Percentiles rank a stretch among this genome's conserved stretches.
These are phyloP conservation scores for Cryoendolithus antarcticus DNA, from an alignment of 2,329 filamentous ascomycete genomes.

Conservation along the genomic window DNA sequence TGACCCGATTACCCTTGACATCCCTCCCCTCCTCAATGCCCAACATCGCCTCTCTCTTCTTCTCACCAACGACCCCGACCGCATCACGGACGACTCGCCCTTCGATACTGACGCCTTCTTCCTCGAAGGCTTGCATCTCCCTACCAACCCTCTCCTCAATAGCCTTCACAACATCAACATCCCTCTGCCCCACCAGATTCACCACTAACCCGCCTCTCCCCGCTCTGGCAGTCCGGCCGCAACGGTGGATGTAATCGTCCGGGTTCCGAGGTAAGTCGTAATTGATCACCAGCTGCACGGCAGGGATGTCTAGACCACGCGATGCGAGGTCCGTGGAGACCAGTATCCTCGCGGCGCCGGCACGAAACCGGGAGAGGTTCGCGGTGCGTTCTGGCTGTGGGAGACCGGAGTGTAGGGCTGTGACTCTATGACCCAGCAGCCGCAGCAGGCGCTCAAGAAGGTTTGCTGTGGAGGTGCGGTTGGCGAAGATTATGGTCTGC, in stretches of 20 bases:
- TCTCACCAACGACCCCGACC: conserved; percentile 83
- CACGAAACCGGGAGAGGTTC: conserved; percentile 85
- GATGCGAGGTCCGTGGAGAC: conserved; percentile 93
- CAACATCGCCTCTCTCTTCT: conserved; percentile 81
- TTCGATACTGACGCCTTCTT: conserved; percentile 92
- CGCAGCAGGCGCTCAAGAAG: conserved; percentile 80
- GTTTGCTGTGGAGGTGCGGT: conserved; percentile 78
- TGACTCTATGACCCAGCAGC: conserved; percentile 77
- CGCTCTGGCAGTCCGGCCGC: conserved; percentile 88
- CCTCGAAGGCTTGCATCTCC: conserved; percentile 70
- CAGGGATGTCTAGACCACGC: conserved; percentile 87
- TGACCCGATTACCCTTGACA: conserved; percentile 62
- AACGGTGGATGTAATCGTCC: conserved; percentile 93
- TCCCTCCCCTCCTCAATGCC: conserved; percentile 89
- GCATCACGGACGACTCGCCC: conserved; percentile 72
- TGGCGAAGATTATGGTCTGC: conserved; percentile 86
- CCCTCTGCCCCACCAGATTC: conserved; percentile 82
- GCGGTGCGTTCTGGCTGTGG: conserved; percentile 73
- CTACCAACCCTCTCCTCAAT: conserved; percentile 75
- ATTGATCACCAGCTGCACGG: conserved; percentile 81
- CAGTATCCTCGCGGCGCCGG: conserved; percentile 73
- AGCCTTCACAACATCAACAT: conserved; percentile 79
- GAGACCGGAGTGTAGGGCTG: conserved; percentile 77
- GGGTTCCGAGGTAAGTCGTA: conserved; percentile 94
- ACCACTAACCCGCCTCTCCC: conserved; percentile 72